Percentiles rank a stretch among this genome's conserved stretches.
phyloP scores from a whole-genome alignment of 73 alveolate species.

The Blepharisma stoltei region DNA sequence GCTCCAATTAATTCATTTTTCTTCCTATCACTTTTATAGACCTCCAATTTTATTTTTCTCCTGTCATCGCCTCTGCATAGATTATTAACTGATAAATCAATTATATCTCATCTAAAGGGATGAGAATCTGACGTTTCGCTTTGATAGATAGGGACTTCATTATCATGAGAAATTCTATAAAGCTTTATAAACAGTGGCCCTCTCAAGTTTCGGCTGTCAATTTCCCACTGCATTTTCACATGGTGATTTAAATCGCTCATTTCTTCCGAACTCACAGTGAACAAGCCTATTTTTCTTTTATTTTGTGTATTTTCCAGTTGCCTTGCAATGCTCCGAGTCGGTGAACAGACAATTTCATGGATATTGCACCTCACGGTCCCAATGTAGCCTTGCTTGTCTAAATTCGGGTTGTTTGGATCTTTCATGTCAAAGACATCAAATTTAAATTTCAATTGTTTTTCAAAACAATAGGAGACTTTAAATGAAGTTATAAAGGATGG shows the following conservation, averaged over 20 bases:
- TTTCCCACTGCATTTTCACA: neutral
- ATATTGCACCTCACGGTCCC: neutral
- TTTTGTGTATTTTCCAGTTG: slow-evolving; percentile 37
- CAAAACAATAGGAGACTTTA: neutral
- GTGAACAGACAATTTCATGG: slow-evolving; percentile 15
- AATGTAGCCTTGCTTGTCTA: neutral
- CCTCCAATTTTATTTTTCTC: slow-evolving; percentile 39
- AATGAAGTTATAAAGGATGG: neutral
- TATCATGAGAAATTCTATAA: slow-evolving; percentile 33
- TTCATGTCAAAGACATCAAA: slow-evolving; percentile 9
- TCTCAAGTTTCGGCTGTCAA: slow-evolving; percentile 27
- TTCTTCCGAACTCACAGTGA: slow-evolving; percentile 15
- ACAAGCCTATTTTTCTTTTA: slow-evolving; percentile 2
- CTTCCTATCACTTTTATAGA: slow-evolving; percentile 36
- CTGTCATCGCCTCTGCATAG: slow-evolving; percentile 50
- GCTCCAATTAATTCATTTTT: slow-evolving; percentile 39
- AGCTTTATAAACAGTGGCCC: slow-evolving; percentile 31
- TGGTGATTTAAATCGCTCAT: neutral
- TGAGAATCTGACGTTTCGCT: slow-evolving; percentile 34
- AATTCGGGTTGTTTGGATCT: neutral
- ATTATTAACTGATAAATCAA: slow-evolving; percentile 42
- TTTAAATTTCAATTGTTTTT: slow-evolving; percentile 5
- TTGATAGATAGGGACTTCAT: slow-evolving; percentile 35
- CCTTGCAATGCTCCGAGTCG: neutral
- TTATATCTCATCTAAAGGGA: slow-evolving; percentile 48